Evolutionary conservation across 2,329 filamentous ascomycete genomes (phyloP).

Genomic region (Fusarium tjaetaba): DNA sequence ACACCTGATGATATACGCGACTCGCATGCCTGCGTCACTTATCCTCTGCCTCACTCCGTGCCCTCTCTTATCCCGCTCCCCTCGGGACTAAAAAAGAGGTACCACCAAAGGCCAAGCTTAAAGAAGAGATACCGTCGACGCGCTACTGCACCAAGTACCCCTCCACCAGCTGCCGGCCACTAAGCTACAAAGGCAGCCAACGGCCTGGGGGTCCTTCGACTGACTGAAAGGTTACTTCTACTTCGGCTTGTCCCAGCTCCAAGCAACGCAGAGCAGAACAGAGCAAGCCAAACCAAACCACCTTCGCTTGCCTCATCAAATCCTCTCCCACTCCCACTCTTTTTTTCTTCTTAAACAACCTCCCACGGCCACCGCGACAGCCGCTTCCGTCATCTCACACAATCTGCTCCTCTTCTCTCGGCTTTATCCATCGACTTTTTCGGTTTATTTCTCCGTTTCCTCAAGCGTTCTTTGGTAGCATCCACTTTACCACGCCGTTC

Average conservation of each 20-base stretch:
- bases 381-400: constrained; percentile 34
- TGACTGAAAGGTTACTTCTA: constrained; percentile 4
- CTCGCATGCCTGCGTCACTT: constrained; percentile 23
- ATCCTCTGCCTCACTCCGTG: constrained; percentile 6
- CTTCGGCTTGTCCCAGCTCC: constrained; percentile 30
- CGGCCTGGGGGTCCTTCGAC: constrained; percentile 31
- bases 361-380: constrained; percentile 27
- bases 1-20: constrained; percentile 17
- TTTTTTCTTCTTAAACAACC: constrained; percentile 15
- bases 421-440: constrained; percentile 16
- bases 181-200: constrained; percentile 38
- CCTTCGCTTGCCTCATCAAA: constrained; percentile 27
- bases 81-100: constrained; percentile 30
- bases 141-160: constrained; percentile 36
- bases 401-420: constrained; percentile 12
- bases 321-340: constrained; percentile 32
- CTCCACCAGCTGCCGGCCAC: constrained; percentile 24
- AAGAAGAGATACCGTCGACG: constrained; percentile 21
- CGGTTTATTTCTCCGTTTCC: constrained; percentile 3
- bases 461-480: constrained; percentile 19
- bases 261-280: constrained; percentile 13
- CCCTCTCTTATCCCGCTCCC: constrained; percentile 16
- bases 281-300: constrained; percentile 16
- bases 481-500: constrained; percentile 20
- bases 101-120: constrained; percentile 25